These are phyloP conservation scores for Eremomyces bilateralis DNA, from an alignment of 495 filamentous ascomycete species.

Conservation along the genomic window DNA sequence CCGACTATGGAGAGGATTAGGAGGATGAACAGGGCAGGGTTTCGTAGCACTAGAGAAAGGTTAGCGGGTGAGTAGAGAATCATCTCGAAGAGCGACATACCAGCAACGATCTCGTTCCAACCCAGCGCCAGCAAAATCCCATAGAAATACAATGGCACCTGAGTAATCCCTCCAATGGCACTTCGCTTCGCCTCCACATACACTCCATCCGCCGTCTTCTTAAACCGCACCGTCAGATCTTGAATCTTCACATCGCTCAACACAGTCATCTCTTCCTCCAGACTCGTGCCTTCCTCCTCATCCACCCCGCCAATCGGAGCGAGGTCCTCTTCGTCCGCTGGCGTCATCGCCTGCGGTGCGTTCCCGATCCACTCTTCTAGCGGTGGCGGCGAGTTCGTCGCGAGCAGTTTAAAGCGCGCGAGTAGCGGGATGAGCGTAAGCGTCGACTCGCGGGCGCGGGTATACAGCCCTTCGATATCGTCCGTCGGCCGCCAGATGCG, in stretches of 20 bases:
- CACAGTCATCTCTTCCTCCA: conserved; percentile 92
- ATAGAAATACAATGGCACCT: conserved; percentile 90
- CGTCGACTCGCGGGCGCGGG: conserved; percentile 73
- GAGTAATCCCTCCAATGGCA: conserved; percentile 84
- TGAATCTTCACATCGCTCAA: conserved; percentile 68
- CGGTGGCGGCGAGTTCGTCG: conserved; percentile 52
- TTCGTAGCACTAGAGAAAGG: conserved; percentile 49
- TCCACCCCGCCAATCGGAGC: conserved; percentile 73
- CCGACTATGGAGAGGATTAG: conserved; percentile 51
- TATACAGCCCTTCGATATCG: conserved; percentile 91
- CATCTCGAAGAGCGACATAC: conserved; percentile 27
- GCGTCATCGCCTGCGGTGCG: conserved; percentile 49
- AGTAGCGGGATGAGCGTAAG: conserved; percentile 75
- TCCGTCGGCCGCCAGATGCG: conserved; percentile 93
- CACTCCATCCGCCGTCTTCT: conserved; percentile 90
- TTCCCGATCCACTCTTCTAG: conserved; percentile 63
- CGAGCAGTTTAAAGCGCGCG: conserved; percentile 53
- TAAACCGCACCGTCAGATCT: conserved; percentile 84
- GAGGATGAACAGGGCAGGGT: conserved; percentile 80
- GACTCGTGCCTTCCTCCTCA: conserved; percentile 75
- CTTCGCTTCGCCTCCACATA: conserved; percentile 94
- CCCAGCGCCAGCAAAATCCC: conserved; percentile 69
- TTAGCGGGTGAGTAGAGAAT: conserved; percentile 16
- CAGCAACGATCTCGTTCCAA: conserved; percentile 90
- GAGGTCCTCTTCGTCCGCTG: conserved; percentile 78